Percentiles rank a stretch among this genome's conserved stretches.
Evolutionary conservation across 176 grass and related monocot genomes (phyloP).

Genomic region (Dendrocalamus sinicus): DNA sequence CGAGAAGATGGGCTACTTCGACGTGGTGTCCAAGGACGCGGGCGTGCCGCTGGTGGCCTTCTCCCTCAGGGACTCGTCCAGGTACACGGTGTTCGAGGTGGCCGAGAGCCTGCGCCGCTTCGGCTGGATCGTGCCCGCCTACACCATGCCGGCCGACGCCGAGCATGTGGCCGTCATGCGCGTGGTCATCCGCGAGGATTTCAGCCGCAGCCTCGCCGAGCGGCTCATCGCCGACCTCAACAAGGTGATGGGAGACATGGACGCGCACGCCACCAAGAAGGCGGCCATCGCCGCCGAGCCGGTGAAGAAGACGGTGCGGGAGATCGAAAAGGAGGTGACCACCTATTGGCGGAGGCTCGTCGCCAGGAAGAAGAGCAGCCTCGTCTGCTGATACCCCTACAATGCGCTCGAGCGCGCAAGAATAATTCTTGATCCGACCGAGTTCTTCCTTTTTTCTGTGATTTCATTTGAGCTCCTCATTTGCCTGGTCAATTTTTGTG

Average conservation of each 20-base stretch:
- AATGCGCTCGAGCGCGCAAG: not conserved
- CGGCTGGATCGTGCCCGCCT: constrained; percentile 82
- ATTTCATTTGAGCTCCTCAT: not conserved
- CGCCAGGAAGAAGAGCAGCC: constrained; percentile 67
- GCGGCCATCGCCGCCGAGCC: not conserved
- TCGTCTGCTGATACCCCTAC: constrained; percentile 50
- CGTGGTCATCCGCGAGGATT: constrained; percentile 79
- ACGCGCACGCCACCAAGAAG: constrained; percentile 55
- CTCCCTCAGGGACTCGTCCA: constrained; percentile 61
- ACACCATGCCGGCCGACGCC: constrained; percentile 78
- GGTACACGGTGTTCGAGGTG: constrained; percentile 75
- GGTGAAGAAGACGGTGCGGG: constrained; percentile 48
- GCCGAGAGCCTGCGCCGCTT: constrained; percentile 74
- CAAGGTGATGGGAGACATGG: constrained; percentile 69
- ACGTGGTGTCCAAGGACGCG: constrained; percentile 70
- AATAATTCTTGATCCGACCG: constrained; percentile 21
- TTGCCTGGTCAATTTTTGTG: not conserved
- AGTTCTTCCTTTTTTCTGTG: not conserved
- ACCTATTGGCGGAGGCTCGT: constrained; percentile 64
- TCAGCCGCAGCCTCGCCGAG: constrained; percentile 75
- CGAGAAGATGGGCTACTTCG: constrained; percentile 63
- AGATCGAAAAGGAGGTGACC: constrained; percentile 70
- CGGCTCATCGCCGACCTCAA: constrained; percentile 58
- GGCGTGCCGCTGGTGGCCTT: constrained; percentile 80
- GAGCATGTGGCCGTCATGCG: constrained; percentile 73